phyloP scores from a whole-genome alignment of 352 stramenopile species.

The Thraustochytrium striatum region DNA sequence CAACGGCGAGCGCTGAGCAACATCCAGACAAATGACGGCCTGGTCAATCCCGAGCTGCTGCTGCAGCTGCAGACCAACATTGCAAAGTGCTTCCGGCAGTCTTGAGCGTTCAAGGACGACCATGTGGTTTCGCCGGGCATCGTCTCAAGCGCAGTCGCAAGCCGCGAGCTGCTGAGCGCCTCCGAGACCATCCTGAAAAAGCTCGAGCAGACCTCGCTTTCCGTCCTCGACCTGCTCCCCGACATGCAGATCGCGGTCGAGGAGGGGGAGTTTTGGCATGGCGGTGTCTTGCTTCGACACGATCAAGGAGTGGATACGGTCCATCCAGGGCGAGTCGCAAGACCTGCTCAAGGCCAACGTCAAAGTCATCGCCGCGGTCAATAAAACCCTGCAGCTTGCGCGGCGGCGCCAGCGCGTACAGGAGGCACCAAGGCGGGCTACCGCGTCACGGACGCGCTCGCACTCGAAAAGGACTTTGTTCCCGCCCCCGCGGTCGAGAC shows the following conservation, averaged over 20 bases:
- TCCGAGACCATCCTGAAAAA: constrained; percentile 48
- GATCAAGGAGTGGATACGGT: constrained; percentile 54
- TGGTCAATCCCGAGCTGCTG: constrained; percentile 36
- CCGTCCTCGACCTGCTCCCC: constrained; percentile 58
- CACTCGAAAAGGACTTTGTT: constrained; percentile 1
- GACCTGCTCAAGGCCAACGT: constrained; percentile 49
- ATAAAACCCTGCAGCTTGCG: constrained; percentile 44
- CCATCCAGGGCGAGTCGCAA: constrained; percentile 36
- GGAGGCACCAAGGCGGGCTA: constrained; percentile 10
- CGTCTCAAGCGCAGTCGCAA: constrained; percentile 42
- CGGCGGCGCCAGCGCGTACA: constrained; percentile 14
- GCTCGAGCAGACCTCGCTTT: constrained; percentile 52
- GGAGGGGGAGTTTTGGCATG: constrained; percentile 57
- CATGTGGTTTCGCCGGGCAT: constrained; percentile 38
- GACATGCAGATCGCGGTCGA: constrained; percentile 60
- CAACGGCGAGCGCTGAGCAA: not conserved
- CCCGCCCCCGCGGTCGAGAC: not conserved
- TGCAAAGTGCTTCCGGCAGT: constrained; percentile 35
- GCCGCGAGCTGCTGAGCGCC: constrained; percentile 39
- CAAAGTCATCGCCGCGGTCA: constrained; percentile 49
- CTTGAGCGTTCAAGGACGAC: constrained; percentile 39
- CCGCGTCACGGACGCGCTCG: constrained; percentile 20
- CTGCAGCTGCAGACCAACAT: constrained; percentile 47
- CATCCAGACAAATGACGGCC: not conserved
- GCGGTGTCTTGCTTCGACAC: constrained; percentile 60